Base-by-base conservation (phyloP, 2,329 filamentous ascomycete genomes). In the Calonectria pauciramosa region DNA sequence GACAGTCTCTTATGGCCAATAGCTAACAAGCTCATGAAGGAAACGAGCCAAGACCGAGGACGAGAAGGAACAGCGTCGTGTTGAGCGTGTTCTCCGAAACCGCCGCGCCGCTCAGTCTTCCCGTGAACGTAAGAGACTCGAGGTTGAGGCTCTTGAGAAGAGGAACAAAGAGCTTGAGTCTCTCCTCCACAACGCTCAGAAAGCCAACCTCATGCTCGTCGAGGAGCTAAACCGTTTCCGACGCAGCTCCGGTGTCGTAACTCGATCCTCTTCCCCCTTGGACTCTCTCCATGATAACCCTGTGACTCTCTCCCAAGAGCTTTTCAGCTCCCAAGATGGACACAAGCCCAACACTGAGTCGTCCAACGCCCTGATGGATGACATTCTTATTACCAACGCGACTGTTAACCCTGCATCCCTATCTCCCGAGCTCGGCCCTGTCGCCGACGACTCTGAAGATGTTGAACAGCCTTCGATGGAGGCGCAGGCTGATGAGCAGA, bases 41-140 rank as follows among this genome's bases (percentile, higher is more conserved):
- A 99, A 99, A 92, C 95, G 97, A 76, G 97, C 97, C 81, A 99
- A 99, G 91, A 99, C 97, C 3, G 96, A 98, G 82, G 97, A 98
- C 82, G 97, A 99, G 87, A 99, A 99, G 88, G 97, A 99, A 87
- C 97, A 99, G 86, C 94, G 97, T 56, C 94, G 97, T 76, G 97
- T 99, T 70, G 97, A 99, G 89, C 95, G 97, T 76, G 97, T 99
- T 78, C 95, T 99, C 81, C 94, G 97, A 56, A 99, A 99, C 84
- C 95, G 97, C 78, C 95, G 96, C 74, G 97, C 97, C 59, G 97
- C 97, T 51, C 97, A 99, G 89, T 98, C 97, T 73, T 99, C 97
- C 5, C 91, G 97, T 66, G 97, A 99, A 86, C 94, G 96, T 74
- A 98, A 98, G 90, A 92, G 96, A 72, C 90, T 90, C 18, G 93